Evolutionary conservation across 495 filamentous ascomycete genomes (phyloP).

Genomic region (Penicillium odoratum): DNA sequence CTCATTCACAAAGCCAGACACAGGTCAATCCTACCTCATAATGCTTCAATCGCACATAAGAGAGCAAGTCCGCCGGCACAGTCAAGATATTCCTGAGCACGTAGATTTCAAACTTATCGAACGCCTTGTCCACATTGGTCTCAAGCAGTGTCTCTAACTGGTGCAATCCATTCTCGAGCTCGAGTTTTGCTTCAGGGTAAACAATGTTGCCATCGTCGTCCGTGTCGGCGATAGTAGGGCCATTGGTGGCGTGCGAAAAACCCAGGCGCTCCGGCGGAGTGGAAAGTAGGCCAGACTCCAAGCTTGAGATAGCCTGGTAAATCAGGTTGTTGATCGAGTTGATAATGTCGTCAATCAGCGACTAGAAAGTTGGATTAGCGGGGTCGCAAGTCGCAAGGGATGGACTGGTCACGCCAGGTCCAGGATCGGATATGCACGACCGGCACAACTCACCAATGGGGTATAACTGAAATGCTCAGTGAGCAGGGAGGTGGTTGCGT

Average conservation of each 20-base stretch:
- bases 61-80: conserved; percentile 67
- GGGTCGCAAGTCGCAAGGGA: conserved; percentile 7
- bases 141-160: conserved; percentile 95
- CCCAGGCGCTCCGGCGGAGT: conserved; percentile 73
- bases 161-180: conserved; percentile 88
- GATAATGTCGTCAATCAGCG: conserved; percentile 94
- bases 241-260: conserved; percentile 54
- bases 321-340: conserved; percentile 90
- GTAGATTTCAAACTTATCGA: conserved; percentile 81
- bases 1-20: conserved; percentile 18
- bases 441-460: conserved; percentile 65
- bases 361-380: conserved; percentile 51
- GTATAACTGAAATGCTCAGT: conserved; percentile 97
- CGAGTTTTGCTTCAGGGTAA: conserved; percentile 63
- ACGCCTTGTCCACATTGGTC: conserved; percentile 71
- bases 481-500: conserved; percentile 67
- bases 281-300: conserved; percentile 76
- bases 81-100: conserved; percentile 85
- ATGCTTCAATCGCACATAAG: conserved; percentile 79
- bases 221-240: conserved; percentile 49
- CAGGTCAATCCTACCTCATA: conserved; percentile 62
- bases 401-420: background rate
- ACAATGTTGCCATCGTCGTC: conserved; percentile 54
- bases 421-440: background rate
- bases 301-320: conserved; percentile 77